Conservation (phyloP, 176 grass and related monocot genomes). For the Aegilops tauschii region DNA sequence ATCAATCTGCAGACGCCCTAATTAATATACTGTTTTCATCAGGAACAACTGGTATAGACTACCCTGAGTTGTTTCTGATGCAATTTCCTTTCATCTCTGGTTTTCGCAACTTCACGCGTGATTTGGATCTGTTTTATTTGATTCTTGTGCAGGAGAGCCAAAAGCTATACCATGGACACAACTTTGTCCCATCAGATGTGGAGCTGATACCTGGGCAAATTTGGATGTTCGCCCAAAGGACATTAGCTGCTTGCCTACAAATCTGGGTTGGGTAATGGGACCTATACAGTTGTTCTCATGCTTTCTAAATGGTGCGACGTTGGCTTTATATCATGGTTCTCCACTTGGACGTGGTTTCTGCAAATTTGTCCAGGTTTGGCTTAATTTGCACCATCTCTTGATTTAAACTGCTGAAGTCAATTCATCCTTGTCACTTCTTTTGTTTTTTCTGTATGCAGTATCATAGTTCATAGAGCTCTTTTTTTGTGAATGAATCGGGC, state of each 20-base stretch:
- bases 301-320: constrained; percentile 63
- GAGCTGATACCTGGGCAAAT: constrained; percentile 83
- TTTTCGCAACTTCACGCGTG: not conserved
- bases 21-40: constrained; percentile 98
- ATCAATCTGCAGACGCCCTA: constrained; percentile 55
- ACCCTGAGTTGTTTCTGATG: not conserved
- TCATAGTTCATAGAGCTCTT: not conserved
- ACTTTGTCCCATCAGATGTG: constrained; percentile 71
- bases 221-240: constrained; percentile 61
- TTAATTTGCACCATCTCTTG: not conserved
- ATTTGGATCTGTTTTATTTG: constrained; percentile 23
- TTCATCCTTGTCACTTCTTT: not conserved
- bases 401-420: constrained; percentile 9
- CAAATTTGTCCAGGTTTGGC: constrained; percentile 87
- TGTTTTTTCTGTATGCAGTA: not conserved
- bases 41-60: constrained; percentile 79
- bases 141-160: constrained; percentile 69
- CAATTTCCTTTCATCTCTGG: not conserved
- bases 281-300: constrained; percentile 66
- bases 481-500: not conserved
- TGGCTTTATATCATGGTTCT: constrained; percentile 91
- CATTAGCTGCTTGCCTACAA: constrained; percentile 87
- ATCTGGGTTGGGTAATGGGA: constrained; percentile 97
- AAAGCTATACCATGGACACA: constrained; percentile 98
- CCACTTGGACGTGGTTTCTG: constrained; percentile 84